Evolutionary conservation across 2,329 filamentous ascomycete genomes (phyloP), one percentile per base, ranked within the genome.

Genomic region (Aspergillus uvarum): DNA sequence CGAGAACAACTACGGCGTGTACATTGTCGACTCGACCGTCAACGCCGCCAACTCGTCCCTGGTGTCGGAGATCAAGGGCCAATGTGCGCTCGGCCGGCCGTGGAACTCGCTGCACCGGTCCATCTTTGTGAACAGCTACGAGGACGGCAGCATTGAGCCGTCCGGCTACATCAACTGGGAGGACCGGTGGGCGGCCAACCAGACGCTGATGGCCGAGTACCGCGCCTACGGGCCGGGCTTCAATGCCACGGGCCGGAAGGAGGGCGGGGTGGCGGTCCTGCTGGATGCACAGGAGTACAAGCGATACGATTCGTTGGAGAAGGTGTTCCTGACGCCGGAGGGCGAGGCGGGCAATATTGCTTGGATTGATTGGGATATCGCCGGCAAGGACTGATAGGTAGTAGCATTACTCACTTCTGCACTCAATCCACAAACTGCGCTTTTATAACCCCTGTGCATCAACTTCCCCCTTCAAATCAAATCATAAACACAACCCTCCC

Each of bases 1-100:
- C 54, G 70, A 73, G 5, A 90, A 90, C 74, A 87, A 86, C 66
- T 89, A 88, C 70, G 87, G 87, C 8, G 83, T 86, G 0, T 89
- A 89, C 70, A 82, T 90, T 60, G 80, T 84, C 51, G 77, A 83
- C 29, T 84, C 83, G 0, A 74, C 75, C 2, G 78, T 88, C 4
- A 72, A 78, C 0, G 83, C 84, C 2, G 83, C 84, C 24, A 89
- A 89, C 67, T 44, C 68, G 2, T 78, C 77, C 11, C 65, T 75
- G 42, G 72, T 68, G 0, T 67, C 80, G 1, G 65, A 68, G 0
- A 77, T 80, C 56, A 63, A 64, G 16, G 81, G 80, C 0, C 74
- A 78, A 63, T 88, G 86, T 67, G 77, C 85, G 0, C 79, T 88
- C 0, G 86, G 86, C 1, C 74, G 86, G n/a, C 86, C 86, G 0